Evolutionary conservation across 179 eudicot genomes (phyloP).

Genomic region (Vitellaria paradoxa): DNA sequence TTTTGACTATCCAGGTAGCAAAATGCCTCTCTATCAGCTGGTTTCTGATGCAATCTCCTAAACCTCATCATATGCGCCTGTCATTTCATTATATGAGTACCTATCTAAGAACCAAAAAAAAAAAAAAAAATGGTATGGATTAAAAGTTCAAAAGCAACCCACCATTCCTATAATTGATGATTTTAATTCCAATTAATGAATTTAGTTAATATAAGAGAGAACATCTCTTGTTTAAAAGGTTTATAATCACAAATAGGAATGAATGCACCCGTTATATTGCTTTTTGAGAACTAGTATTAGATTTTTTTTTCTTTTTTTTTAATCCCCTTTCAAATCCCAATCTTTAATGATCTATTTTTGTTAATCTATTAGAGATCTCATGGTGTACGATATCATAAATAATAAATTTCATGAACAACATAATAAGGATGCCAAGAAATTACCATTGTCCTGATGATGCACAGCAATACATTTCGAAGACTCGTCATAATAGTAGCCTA

Average conservation of each 20-base stretch:
- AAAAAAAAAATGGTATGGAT: not conserved
- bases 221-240: too few species aligned
- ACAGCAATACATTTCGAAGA: constrained; percentile 69
- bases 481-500: constrained; percentile 91
- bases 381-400: not conserved
- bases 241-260: too few species aligned
- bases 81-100: constrained; percentile 75
- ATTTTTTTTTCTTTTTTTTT: too few species aligned
- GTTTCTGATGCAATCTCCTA: constrained; percentile 25
- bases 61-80: constrained; percentile 61
- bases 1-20: not conserved
- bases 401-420: not conserved
- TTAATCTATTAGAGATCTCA: too few species aligned
- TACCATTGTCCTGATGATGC: constrained; percentile 92
- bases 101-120: too few species aligned
- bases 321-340: too few species aligned
- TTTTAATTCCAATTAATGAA: not conserved
- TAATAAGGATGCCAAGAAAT: not conserved
- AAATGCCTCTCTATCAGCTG: constrained; percentile 9
- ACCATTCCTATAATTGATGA: too few species aligned
- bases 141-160: not conserved
- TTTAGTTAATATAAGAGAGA: too few species aligned
- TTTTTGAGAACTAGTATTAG: too few species aligned
- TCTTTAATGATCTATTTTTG: too few species aligned
- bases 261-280: too few species aligned